These are phyloP conservation scores for Coemansia sp. DNA, from an alignment of 192 early-diverging fungal genomes.

Conservation along the genomic window DNA sequence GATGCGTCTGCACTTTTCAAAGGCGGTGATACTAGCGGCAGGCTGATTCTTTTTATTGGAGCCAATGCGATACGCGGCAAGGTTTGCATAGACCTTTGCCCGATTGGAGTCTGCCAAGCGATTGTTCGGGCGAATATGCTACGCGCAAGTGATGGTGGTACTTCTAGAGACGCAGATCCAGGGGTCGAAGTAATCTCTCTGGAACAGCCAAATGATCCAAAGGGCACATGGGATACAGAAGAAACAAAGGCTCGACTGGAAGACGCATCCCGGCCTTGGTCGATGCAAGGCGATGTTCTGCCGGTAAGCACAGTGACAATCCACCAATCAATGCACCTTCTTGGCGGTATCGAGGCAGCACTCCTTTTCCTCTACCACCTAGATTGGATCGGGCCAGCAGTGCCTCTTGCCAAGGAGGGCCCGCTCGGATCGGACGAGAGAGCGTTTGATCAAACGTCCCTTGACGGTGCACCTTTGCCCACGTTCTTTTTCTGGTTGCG, in stretches of 20 bases:
- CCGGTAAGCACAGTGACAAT: slow-evolving; percentile 19
- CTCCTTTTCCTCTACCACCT: slow-evolving; percentile 31
- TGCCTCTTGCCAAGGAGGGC: slow-evolving; percentile 22
- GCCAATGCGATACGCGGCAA: slow-evolving; percentile 7
- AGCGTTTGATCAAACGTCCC: slow-evolving; percentile 27
- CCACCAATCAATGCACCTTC: slow-evolving; percentile 26
- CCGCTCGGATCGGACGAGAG: slow-evolving; percentile 37
- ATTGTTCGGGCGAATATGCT: slow-evolving; percentile 32
- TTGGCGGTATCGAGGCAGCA: slow-evolving; percentile 31
- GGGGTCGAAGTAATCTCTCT: slow-evolving; percentile 7
- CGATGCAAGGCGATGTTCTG: slow-evolving; percentile 22
- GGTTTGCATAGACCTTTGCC: slow-evolving; percentile 28
- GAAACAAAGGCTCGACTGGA: slow-evolving; percentile 23
- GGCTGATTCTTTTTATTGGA: slow-evolving; percentile 23
- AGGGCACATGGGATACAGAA: background rate
- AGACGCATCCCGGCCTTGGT: slow-evolving; percentile 27
- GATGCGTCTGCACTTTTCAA: slow-evolving; percentile 18
- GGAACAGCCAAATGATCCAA: background rate
- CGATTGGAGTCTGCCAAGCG: slow-evolving; percentile 40
- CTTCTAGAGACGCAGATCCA: background rate
- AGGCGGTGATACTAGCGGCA: slow-evolving; percentile 15
- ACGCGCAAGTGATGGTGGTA: background rate
- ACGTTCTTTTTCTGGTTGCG: slow-evolving; percentile 38
- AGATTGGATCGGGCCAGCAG: slow-evolving; percentile 36
- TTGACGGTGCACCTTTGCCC: slow-evolving; percentile 26